These are phyloP conservation scores for Dactylorhiza incarnata DNA, from an alignment of 106 monocot genomes.

Conservation along the genomic window DNA sequence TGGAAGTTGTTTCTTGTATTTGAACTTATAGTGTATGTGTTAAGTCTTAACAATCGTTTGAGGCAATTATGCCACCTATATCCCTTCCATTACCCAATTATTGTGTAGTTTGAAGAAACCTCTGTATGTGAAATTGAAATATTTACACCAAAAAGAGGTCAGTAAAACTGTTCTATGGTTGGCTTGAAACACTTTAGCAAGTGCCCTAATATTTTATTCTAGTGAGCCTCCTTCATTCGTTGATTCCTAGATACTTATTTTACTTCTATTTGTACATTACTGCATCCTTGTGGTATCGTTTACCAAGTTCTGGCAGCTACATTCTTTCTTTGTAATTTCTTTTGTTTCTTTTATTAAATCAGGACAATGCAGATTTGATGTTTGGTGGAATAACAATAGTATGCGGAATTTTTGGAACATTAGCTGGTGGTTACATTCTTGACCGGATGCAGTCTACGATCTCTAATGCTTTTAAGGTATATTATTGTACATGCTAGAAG, in stretches of 20 bases:
- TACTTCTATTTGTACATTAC: no score
- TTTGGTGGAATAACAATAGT: constrained; percentile 98
- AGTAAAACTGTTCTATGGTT: not conserved
- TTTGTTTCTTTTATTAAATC: constrained; percentile 10
- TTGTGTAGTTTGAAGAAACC: not conserved
- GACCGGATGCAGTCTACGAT: constrained; percentile 80
- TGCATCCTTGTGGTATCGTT: no score
- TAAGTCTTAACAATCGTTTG: not conserved
- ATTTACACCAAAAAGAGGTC: not conserved
- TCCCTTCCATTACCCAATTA: not conserved
- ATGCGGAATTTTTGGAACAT: constrained; percentile 90
- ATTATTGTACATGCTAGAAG: not conserved
- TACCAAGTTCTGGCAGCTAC: no score
- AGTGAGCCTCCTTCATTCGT: not conserved
- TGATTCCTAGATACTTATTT: not conserved
- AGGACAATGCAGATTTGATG: constrained; percentile 86
- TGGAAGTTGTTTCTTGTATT: not conserved
- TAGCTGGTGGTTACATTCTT: constrained; percentile 83
- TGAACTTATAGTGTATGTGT: not conserved
- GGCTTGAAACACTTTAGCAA: not conserved
- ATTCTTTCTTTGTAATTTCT: not conserved
- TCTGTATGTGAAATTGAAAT: not conserved
- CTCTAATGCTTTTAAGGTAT: constrained; percentile 96
- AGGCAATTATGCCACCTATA: not conserved
- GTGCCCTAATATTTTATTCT: not conserved